A percentile compares a stretch with the other conserved stretches of the same genome.
Evolutionary conservation across 1,139 yeast species (phyloP).

Genomic region (Scheffersomyces lignicola): DNA sequence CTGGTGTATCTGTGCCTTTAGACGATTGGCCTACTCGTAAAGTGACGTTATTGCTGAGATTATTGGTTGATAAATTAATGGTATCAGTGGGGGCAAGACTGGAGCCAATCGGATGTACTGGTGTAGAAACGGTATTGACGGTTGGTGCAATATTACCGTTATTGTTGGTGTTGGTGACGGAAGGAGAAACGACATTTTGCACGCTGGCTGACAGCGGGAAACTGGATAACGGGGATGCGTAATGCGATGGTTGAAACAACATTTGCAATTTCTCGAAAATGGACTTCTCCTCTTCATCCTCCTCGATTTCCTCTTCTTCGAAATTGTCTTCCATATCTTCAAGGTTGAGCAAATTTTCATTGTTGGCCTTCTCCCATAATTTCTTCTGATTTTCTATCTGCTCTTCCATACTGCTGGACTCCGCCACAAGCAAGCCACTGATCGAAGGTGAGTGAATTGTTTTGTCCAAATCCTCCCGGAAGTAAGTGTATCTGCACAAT

Average conservation of each 20-base stretch:
- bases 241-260: conserved; percentile 31
- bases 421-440: conserved; percentile 60
- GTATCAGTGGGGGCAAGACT: neutral
- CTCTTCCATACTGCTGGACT: conserved; percentile 11
- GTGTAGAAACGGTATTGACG: neutral
- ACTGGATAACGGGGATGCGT: conserved; percentile 12
- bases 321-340: conserved; percentile 13
- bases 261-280: conserved; percentile 20
- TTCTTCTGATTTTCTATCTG: conserved; percentile 18
- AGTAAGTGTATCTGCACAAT: conserved; percentile 76
- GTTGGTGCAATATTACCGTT: conserved; percentile 4
- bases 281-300: conserved; percentile 12
- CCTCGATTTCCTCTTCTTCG: conserved; percentile 14
- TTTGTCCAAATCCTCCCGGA: conserved; percentile 83
- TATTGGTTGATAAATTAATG: conserved; percentile 2
- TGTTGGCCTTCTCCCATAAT: conserved; percentile 17
- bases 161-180: neutral
- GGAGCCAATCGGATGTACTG: neutral
- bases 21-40: conserved; percentile 4
- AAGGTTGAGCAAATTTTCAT: conserved; percentile 6
- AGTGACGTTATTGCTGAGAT: neutral
- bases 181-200: conserved; percentile 6
- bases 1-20: conserved; percentile 18
- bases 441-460: conserved; percentile 90
- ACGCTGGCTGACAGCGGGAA: conserved; percentile 13